Evolutionary conservation across 1,139 yeast genomes (phyloP).

Genomic region (Schizosaccharomyces versatilis): DNA sequence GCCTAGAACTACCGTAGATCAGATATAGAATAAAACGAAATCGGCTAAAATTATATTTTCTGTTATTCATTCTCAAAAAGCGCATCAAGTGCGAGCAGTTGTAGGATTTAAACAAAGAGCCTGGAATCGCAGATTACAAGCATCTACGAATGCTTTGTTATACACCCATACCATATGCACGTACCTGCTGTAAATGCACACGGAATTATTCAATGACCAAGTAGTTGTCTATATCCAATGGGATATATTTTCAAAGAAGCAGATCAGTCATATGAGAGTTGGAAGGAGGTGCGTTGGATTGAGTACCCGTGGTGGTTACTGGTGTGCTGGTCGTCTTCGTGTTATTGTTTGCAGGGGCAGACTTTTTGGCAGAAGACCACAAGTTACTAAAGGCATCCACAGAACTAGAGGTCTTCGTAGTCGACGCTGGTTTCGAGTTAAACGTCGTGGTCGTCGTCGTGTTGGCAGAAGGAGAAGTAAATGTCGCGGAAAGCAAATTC

Average conservation of each 20-base stretch:
- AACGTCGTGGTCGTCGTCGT: background rate
- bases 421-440: conserved; percentile 6
- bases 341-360: no score
- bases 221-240: background rate
- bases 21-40: no score
- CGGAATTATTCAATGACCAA: no score
- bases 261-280: background rate
- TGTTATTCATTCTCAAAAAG: no score
- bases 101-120: no score
- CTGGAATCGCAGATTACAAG: no score
- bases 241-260: background rate
- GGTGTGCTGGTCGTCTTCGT: background rate
- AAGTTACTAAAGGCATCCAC: conserved; percentile 64
- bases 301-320: background rate
- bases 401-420: conserved; percentile 12
- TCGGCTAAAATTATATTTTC: no score
- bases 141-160: no score
- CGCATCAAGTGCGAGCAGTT: no score
- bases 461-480: background rate
- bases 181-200: no score
- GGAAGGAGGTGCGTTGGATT: background rate
- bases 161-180: no score
- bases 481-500: background rate
- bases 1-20: no score
- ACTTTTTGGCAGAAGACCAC: conserved; percentile 21